Percentiles rank a stretch among this genome's conserved stretches.
Conservation (phyloP, 2,329 filamentous ascomycete genomes). For the Chlorencoelia australis region DNA sequence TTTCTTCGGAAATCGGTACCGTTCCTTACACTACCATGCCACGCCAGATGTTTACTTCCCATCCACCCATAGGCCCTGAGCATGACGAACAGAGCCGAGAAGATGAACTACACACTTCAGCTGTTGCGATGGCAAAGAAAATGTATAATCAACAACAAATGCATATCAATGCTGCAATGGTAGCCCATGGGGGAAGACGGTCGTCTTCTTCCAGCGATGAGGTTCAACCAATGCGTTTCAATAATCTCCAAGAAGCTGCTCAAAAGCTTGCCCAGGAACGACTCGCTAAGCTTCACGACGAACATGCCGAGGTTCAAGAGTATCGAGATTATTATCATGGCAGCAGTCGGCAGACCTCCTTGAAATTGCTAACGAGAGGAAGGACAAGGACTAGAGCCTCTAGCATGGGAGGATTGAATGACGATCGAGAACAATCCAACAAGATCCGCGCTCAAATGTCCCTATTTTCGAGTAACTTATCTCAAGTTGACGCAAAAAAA, state of each 20-base stretch:
- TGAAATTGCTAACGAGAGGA: slow-evolving; percentile 41
- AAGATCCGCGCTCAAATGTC: slow-evolving; percentile 73
- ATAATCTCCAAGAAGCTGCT: slow-evolving; percentile 74
- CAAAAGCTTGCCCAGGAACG: slow-evolving; percentile 79
- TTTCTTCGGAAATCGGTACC: slow-evolving; percentile 46
- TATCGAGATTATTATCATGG: slow-evolving; percentile 72
- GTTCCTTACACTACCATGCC: slow-evolving; percentile 57
- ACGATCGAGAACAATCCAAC: slow-evolving; percentile 52
- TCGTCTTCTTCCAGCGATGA: slow-evolving; percentile 27
- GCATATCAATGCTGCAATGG: slow-evolving; percentile 29
- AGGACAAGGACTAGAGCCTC: slow-evolving; percentile 54
- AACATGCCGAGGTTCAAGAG: slow-evolving; percentile 50
- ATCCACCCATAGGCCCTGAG: slow-evolving; percentile 62
- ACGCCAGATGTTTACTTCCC: slow-evolving; percentile 67
- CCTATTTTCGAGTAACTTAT: slow-evolving; percentile 57
- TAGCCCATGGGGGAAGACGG: slow-evolving; percentile 24
- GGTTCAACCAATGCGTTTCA: slow-evolving; percentile 40
- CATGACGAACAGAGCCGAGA: slow-evolving; percentile 63
- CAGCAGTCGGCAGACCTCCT: slow-evolving; percentile 36
- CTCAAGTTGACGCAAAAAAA: slow-evolving; percentile 63
- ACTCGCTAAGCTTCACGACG: slow-evolving; percentile 67
- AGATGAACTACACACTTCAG: slow-evolving; percentile 69
- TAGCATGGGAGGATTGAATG: slow-evolving; percentile 48
- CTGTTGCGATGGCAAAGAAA: slow-evolving; percentile 78
- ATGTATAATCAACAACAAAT: slow-evolving; percentile 68